phyloP scores from a whole-genome alignment of 164 flowering plant genomes.

The Sedum album region DNA sequence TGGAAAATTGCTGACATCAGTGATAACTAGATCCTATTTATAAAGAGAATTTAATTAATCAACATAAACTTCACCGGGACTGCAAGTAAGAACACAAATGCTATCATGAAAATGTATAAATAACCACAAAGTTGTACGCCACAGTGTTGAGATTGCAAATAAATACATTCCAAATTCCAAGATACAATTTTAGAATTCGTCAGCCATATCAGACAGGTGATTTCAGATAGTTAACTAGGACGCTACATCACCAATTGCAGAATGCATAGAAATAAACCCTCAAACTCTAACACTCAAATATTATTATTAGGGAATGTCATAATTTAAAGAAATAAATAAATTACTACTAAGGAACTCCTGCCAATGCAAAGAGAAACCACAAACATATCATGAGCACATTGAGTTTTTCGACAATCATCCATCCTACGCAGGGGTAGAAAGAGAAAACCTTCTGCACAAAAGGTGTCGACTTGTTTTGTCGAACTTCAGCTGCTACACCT shows the following conservation, averaged over 20 bases:
- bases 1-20: neutral
- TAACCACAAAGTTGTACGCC: too few species aligned
- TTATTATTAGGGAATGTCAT: too few species aligned
- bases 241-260: constrained; percentile 55
- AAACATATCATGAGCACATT: neutral
- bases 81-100: too few species aligned
- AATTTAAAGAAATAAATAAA: neutral
- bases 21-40: neutral
- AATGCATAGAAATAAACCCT: constrained; percentile 48
- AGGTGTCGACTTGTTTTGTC: constrained; percentile 73
- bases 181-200: constrained; percentile 58
- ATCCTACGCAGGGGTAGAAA: neutral
- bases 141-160: neutral
- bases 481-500: constrained; percentile 83
- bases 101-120: neutral
- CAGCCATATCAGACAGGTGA: constrained; percentile 44
- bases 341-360: neutral
- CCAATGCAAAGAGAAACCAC: neutral
- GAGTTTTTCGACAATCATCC: too few species aligned
- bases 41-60: neutral
- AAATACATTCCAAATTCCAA: neutral
- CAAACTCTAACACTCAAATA: constrained; percentile 16
- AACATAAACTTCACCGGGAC: too few species aligned
- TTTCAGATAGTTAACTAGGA: constrained; percentile 42
- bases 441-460: constrained; percentile 62